Conservation (phyloP, 1,284 basidiomycete species). For the Sanghuangporus weigelae region DNA sequence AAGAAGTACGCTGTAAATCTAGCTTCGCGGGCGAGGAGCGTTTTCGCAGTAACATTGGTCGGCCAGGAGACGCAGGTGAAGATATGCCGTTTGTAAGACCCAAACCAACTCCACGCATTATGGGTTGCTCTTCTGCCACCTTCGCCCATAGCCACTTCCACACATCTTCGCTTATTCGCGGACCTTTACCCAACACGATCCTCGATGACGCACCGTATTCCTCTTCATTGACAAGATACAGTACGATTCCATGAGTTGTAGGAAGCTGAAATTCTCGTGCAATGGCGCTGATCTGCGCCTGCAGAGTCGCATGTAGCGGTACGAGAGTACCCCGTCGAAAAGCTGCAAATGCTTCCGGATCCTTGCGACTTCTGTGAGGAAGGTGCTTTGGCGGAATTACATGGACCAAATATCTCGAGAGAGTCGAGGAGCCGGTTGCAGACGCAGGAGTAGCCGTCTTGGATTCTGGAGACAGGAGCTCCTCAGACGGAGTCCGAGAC, state of each 20-base stretch:
- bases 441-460: slow-evolving; percentile 25
- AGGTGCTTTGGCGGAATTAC: slow-evolving; percentile 68
- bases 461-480: slow-evolving; percentile 32
- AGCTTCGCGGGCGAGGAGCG: slow-evolving; percentile 22
- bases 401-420: slow-evolving; percentile 68
- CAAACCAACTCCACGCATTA: slow-evolving; percentile 40
- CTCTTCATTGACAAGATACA: slow-evolving; percentile 55
- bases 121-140: slow-evolving; percentile 60
- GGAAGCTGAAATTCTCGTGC: slow-evolving; percentile 85
- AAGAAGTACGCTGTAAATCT: slow-evolving; percentile 27
- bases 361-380: slow-evolving; percentile 51
- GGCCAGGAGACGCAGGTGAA: slow-evolving; percentile 37
- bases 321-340: slow-evolving; percentile 74
- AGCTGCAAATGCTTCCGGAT: slow-evolving; percentile 54
- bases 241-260: slow-evolving; percentile 67
- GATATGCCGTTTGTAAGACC: slow-evolving; percentile 37
- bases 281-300: slow-evolving; percentile 70
- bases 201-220: slow-evolving; percentile 24
- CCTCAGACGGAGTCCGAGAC: slow-evolving; percentile 16
- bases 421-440: slow-evolving; percentile 26
- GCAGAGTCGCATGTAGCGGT: slow-evolving; percentile 64
- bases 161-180: slow-evolving; percentile 74
- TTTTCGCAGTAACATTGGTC: slow-evolving; percentile 9
- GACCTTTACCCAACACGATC: slow-evolving; percentile 48
- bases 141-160: slow-evolving; percentile 79